A percentile compares a stretch with the other conserved stretches of the same genome.
Conservation (phyloP, 176 grass and related monocot genomes). For the Triticum dicoccoides region DNA sequence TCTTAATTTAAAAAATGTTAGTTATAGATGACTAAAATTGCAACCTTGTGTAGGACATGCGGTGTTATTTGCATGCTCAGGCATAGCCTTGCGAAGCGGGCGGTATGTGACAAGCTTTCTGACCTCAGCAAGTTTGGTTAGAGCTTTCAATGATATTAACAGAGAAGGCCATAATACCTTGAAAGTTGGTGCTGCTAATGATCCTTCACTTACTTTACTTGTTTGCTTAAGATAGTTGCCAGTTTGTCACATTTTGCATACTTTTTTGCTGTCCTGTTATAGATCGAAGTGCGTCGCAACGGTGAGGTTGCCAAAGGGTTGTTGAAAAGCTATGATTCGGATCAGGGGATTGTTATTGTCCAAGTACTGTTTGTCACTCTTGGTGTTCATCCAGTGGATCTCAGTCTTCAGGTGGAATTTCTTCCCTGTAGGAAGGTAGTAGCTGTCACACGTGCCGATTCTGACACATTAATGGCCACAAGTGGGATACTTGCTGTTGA, state of each 20-base stretch:
- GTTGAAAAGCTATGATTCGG: not conserved
- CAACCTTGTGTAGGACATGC: not conserved
- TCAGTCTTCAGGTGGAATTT: not conserved
- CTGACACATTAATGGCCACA: conserved; percentile 8
- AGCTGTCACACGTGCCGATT: not conserved
- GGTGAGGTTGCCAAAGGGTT: not conserved
- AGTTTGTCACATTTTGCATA: not conserved
- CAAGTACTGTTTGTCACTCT: not conserved
- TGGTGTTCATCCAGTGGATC: conserved; percentile 15
- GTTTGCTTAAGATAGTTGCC: not conserved
- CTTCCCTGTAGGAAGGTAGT: not conserved
- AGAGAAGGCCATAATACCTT: not conserved
- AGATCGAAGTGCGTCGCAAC: conserved; percentile 18
- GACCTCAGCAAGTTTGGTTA: conserved; percentile 26
- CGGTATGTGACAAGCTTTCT: not conserved
- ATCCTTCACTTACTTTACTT: not conserved
- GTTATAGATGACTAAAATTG: not conserved
- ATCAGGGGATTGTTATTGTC: conserved; percentile 22
- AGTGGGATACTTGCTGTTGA: not conserved
- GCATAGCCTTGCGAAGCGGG: not conserved
- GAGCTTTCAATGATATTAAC: not conserved
- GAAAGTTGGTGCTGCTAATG: conserved; percentile 9
- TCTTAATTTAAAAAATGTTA: not conserved
- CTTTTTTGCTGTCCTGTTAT: not conserved
- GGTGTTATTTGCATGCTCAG: conserved; percentile 23